Evolutionary conservation across 106 monocot genomes (phyloP), one percentile per base, ranked within the genome.

Genomic region (Acorus calamus): DNA sequence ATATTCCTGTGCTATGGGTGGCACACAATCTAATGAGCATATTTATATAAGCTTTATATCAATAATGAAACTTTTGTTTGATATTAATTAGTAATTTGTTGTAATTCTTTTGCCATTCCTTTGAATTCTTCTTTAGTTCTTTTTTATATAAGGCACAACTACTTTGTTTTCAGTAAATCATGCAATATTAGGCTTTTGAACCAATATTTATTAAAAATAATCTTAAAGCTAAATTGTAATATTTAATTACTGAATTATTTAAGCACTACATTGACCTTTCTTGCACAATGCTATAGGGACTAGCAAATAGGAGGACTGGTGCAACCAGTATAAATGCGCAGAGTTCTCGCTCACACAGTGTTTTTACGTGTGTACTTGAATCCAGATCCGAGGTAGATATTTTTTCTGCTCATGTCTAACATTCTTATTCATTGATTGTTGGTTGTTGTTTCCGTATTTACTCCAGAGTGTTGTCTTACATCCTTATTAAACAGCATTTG

Each of bases 311-410:
- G 69, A 83, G 87, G 61, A 92, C 69, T 2, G 88, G 98, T 70
- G 91, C 88, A 53, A 99, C 98, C 28, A 99, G 88, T 76, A 72
- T 88, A 76, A 99, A 99, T 76, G 76, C 77, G 51, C 92, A 99
- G 59, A 99, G 98, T 75, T 99, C 98, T 11, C 98, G 98, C 49
- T 99, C 98, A 73, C 98, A 99, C 71, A 88, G 98, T 69, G 92
- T 99, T 47, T 92, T 99, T 69, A 99, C 98, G 52, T 99, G 98
- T 64, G 80, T 99, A 57, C 80, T 99, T 48, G 88, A 92, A 71
- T 99, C 83, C 60, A 78, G 79, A 51, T 85, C 81, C 5, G 92
- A 99, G 98, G 98, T 99, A 77, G 28, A 28, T 28, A 28, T 1
- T 28, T 28, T 28, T 28, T 28, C 28, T 28, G 28, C 28, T 28